Evolutionary conservation across 2,329 filamentous ascomycete genomes (phyloP), one percentile per base, ranked within the genome.

Genomic region (Neofusicoccum kwambonambiense): DNA sequence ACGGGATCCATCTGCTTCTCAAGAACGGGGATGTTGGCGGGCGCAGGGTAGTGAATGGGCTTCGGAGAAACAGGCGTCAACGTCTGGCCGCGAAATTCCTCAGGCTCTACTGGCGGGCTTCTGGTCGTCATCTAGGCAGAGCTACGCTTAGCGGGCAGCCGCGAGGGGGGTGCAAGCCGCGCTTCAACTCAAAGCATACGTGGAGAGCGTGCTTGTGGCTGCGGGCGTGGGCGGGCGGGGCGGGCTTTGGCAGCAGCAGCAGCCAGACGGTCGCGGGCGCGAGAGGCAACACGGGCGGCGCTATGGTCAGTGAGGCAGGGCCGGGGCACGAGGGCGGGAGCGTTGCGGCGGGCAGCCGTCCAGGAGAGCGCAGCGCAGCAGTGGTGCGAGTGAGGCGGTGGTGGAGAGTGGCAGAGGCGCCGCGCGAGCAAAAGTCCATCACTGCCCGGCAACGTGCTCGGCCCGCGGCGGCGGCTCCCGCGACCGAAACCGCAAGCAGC

Each of bases 31-130:
- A 91, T 90, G 70, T 87, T 89, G 70, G 87, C 84, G 62, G 88
- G 87, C 76, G 89, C 86, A 69, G 88, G 84, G 69, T 88, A 81
- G 77, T 90, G 87, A 71, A 90, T 78, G 69, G 89, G 89, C 71
- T 88, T 87, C 73, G 89, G 89, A 74, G 88, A 90, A 73, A 89
- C 86, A 68, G 89, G 89, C 73, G 87, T 89, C 73, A 89, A 79
- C 69, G 85, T 85, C 76, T 87, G 84, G 78, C 87, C 86, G 74
- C 84, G 85, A 75, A 87, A 86, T 76, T 89, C 84, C 71, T 79
- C 79, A 73, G 83, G 78, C 75, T 85, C 81, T 84, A 69, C 80
- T 80, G 76, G 84, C 83, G 73, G 79, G 78, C 80, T 64, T 54
- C 63, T 82, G 76, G 80, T 79, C 75, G 79, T 83, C 84, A 86